Percentiles rank a stretch among this genome's conserved stretches.
phyloP scores from a whole-genome alignment of 129 eudicot genomes.

The Helianthus annuus region HanXRQr2.0-SUNRISE NC_035442.2:163887853-163888352 shows the following conservation, averaged over 20 bases:
- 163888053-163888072: too few relatives aligned
- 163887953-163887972: too few relatives aligned
- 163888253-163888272: neutral
- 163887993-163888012: too few relatives aligned
- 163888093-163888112: too few relatives aligned
- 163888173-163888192: neutral
- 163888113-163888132: too few relatives aligned
- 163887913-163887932: too few relatives aligned
- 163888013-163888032: too few relatives aligned
- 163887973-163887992: too few relatives aligned
- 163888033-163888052: too few relatives aligned
- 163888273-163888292: neutral
- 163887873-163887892: neutral
- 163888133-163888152: too few relatives aligned
- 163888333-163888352: constrained; percentile 27
- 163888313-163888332: constrained; percentile 16
- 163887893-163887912: neutral
- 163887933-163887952: too few relatives aligned
- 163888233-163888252: neutral
- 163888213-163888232: neutral
- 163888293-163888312: constrained; percentile 1
- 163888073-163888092: too few relatives aligned
- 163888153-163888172: neutral
- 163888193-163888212: neutral
- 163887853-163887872: constrained; percentile 3